These are phyloP conservation scores for Ampelocalamus luodianensis DNA, from an alignment of 176 grass and related monocot genomes.

Conservation along the genomic window DNA sequence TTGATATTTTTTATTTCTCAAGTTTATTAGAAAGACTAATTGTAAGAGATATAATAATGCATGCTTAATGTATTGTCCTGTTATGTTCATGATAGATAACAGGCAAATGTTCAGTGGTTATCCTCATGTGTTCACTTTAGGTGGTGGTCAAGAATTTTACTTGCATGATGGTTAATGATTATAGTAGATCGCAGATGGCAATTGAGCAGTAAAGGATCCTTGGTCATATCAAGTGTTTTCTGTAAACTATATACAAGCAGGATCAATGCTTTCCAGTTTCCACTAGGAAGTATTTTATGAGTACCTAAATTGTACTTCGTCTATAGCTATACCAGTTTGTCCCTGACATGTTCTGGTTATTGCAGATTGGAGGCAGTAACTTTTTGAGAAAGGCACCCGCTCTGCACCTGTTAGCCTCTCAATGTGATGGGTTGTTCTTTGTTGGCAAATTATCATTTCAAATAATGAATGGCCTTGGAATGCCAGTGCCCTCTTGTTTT, in stretches of 20 bases:
- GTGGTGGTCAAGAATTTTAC: constrained; percentile 11
- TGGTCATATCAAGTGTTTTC: neutral
- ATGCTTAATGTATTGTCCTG: neutral
- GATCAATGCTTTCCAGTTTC: constrained; percentile 11
- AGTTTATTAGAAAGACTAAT: constrained; percentile 10
- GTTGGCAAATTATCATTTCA: constrained; percentile 89
- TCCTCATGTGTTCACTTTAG: neutral
- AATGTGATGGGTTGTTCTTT: constrained; percentile 77
- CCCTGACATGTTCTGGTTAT: constrained; percentile 40
- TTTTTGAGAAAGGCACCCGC: constrained; percentile 74
- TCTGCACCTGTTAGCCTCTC: constrained; percentile 65
- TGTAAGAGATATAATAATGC: neutral
- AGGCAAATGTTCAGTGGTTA: neutral
- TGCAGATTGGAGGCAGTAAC: constrained; percentile 90
- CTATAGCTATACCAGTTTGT: constrained; percentile 13
- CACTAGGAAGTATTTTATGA: constrained; percentile 7
- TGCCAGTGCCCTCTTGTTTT: constrained; percentile 56
- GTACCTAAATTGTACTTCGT: neutral
- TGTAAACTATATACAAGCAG: constrained; percentile 36
- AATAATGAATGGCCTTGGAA: constrained; percentile 79
- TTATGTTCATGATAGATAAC: neutral
- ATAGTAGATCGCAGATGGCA: constrained; percentile 2
- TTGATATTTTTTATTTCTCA: neutral
- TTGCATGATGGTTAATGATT: constrained; percentile 24
- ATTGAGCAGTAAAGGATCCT: constrained; percentile 6